These are phyloP conservation scores for Chrysoporthe austroafricana DNA, from an alignment of 2,329 filamentous ascomycete species.

Conservation along the genomic window DNA sequence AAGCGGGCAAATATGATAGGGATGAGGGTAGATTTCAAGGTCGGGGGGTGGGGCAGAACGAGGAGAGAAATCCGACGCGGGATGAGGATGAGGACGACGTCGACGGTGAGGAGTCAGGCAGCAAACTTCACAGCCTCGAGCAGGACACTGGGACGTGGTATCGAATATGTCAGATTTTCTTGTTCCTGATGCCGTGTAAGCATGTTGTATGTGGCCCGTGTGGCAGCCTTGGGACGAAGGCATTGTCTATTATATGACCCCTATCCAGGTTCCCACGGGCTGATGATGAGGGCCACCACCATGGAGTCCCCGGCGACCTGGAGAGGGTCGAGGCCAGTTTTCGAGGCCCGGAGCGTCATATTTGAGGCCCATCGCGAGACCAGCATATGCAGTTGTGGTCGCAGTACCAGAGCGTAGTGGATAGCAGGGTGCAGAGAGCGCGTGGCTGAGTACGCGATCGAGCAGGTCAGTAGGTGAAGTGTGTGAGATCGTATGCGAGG, in stretches of 20 bases:
- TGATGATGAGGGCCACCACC: conserved; percentile 16
- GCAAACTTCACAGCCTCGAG: conserved; percentile 25
- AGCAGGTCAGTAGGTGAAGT: neutral
- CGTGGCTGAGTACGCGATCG: conserved; percentile 11
- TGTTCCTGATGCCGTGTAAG: conserved; percentile 2
- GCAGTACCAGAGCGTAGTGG: conserved; percentile 6
- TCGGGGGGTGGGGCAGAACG: neutral
- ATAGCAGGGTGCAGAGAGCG: neutral
- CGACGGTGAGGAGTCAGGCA: conserved; percentile 20
- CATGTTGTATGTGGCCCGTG: conserved; percentile 7
- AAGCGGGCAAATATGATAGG: conserved; percentile 25
- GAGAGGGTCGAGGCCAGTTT: conserved; percentile 22
- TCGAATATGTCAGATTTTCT: conserved; percentile 10
- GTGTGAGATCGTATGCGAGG: neutral
- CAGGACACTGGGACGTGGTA: neutral
- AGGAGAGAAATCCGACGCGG: no score
- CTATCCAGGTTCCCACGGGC: conserved; percentile 13
- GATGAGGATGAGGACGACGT: neutral
- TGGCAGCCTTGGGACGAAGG: conserved; percentile 24
- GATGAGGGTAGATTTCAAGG: neutral
- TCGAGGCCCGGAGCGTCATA: conserved; percentile 18
- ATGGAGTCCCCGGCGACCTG: conserved; percentile 11
- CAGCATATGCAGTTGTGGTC: conserved; percentile 14
- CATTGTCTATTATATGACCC: conserved; percentile 29
- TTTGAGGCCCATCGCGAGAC: conserved; percentile 7